phyloP scores from a whole-genome alignment of 768 basidiomycete genomes.

The Tephrocybe sp. region DNA sequence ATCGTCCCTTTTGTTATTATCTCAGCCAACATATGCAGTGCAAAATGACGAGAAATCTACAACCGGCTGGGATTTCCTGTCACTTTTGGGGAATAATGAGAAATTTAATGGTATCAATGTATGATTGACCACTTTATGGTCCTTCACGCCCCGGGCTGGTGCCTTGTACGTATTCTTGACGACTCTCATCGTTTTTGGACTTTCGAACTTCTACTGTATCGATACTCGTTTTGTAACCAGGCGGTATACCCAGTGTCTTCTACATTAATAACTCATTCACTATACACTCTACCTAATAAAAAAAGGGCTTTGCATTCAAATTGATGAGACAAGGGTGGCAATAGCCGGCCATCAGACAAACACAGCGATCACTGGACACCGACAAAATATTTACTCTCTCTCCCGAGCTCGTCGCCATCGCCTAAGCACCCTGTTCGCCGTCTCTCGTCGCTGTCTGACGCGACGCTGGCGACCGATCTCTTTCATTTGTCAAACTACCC shows the following conservation, averaged over 20 bases:
- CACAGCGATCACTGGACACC: slow-evolving; percentile 5
- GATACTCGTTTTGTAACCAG: slow-evolving; percentile 2
- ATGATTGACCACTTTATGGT: slow-evolving; percentile 1
- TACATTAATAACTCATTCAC: not conserved
- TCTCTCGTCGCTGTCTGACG: slow-evolving; percentile 8
- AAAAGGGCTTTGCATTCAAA: not conserved
- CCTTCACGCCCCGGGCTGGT: slow-evolving; percentile 5
- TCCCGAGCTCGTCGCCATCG: not conserved
- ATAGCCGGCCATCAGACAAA: slow-evolving; percentile 17
- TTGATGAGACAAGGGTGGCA: not conserved
- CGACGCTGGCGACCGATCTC: slow-evolving; percentile 9
- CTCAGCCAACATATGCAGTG: not conserved
- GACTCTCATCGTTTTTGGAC: not conserved
- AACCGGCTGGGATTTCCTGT: slow-evolving; percentile 9
- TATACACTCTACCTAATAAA: not conserved
- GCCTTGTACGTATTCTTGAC: slow-evolving; percentile 3
- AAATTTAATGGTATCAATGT: slow-evolving; percentile 5
- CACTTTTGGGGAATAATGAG: slow-evolving; percentile 7
- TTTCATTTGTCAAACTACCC: not conserved
- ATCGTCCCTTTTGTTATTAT: slow-evolving; percentile 4
- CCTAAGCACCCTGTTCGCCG: slow-evolving; percentile 1
- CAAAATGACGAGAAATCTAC: slow-evolving; percentile 1
- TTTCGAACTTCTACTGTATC: slow-evolving; percentile 9
- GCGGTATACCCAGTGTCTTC: not conserved
- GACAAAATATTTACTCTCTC: slow-evolving; percentile 15